phyloP scores from a whole-genome alignment of 768 basidiomycete genomes.

The Pisolithus sp. region DNA sequence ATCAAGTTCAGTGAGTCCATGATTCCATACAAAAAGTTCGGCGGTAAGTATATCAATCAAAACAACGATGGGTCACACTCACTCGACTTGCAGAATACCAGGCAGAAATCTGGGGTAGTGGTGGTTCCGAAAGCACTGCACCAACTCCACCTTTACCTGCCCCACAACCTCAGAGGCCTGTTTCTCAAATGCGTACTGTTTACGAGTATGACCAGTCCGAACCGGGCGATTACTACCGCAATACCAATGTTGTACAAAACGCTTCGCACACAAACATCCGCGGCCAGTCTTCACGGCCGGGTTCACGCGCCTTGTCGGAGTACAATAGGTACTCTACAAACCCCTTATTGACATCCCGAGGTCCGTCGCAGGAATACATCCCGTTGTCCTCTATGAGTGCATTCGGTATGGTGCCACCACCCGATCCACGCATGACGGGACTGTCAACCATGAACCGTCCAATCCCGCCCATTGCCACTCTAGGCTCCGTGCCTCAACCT shows the following conservation, averaged over 20 bases:
- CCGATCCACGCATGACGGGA: slow-evolving; percentile 39
- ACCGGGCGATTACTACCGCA: slow-evolving; percentile 54
- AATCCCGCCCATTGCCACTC: slow-evolving; percentile 27
- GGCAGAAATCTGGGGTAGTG: slow-evolving; percentile 50
- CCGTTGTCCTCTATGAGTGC: slow-evolving; percentile 30
- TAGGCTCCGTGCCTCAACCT: slow-evolving; percentile 26
- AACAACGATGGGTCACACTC: neutral
- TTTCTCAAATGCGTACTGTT: slow-evolving; percentile 41
- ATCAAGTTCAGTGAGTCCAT: slow-evolving; percentile 72
- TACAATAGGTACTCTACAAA: slow-evolving; percentile 24
- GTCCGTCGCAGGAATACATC: slow-evolving; percentile 34
- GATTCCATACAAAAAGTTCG: slow-evolving; percentile 71
- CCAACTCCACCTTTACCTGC: slow-evolving; percentile 25
- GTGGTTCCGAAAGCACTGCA: slow-evolving; percentile 34
- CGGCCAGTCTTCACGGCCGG: slow-evolving; percentile 21
- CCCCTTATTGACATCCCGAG: slow-evolving; percentile 19
- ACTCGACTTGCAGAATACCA: slow-evolving; percentile 48
- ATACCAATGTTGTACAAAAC: slow-evolving; percentile 40
- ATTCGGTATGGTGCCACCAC: slow-evolving; percentile 36
- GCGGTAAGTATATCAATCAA: slow-evolving; percentile 37
- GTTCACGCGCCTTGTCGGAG: slow-evolving; percentile 26
- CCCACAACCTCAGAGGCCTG: slow-evolving; percentile 30
- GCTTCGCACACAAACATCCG: slow-evolving; percentile 28
- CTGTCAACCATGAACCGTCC: slow-evolving; percentile 39
- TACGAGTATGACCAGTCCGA: slow-evolving; percentile 33